Percentiles rank a stretch among this genome's conserved stretches.
Conservation (phyloP, 2,329 filamentous ascomycete species). For the Westerdykella aurantiaca region DNA sequence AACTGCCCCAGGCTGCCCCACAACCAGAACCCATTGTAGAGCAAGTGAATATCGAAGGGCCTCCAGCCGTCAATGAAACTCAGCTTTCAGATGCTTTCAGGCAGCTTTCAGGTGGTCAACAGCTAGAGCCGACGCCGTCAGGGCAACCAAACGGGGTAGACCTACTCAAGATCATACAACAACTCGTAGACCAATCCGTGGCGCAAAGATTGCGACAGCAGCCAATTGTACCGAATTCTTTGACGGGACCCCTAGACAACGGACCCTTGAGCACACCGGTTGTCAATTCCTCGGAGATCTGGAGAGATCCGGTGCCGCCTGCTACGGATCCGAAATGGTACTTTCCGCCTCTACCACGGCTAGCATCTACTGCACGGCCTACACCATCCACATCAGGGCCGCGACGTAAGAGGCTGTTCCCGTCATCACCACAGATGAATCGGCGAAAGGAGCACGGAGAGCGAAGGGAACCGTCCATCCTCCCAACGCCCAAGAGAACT, state of each 20-base stretch:
- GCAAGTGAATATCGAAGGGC: too few relatives aligned
- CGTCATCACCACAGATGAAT: too few relatives aligned
- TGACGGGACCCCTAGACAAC: too few relatives aligned
- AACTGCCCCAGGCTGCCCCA: too few relatives aligned
- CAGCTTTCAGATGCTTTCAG: not conserved
- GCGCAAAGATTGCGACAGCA: conserved; percentile 12
- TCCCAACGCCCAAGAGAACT: not conserved
- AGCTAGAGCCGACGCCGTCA: conserved; percentile 1
- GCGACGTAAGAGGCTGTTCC: conserved; percentile 1
- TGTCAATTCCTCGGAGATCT: not conserved
- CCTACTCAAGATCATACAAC: conserved; percentile 1
- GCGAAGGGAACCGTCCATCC: not conserved
- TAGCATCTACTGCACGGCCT: not conserved
- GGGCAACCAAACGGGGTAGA: not conserved
- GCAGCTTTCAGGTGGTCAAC: not conserved
- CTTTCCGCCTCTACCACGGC: conserved; percentile 17
- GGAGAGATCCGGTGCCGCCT: conserved; percentile 12
- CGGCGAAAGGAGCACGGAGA: too few relatives aligned
- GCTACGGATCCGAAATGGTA: conserved; percentile 26
- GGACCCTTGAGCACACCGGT: too few relatives aligned
- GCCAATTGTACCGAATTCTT: not conserved
- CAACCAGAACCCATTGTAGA: too few relatives aligned
- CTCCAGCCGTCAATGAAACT: not conserved
- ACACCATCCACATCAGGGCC: conserved; percentile 10
- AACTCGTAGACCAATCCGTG: conserved; percentile 16